Evolutionary conservation across 2,329 filamentous ascomycete genomes (phyloP).

Genomic region (Lanzia echinophila): DNA sequence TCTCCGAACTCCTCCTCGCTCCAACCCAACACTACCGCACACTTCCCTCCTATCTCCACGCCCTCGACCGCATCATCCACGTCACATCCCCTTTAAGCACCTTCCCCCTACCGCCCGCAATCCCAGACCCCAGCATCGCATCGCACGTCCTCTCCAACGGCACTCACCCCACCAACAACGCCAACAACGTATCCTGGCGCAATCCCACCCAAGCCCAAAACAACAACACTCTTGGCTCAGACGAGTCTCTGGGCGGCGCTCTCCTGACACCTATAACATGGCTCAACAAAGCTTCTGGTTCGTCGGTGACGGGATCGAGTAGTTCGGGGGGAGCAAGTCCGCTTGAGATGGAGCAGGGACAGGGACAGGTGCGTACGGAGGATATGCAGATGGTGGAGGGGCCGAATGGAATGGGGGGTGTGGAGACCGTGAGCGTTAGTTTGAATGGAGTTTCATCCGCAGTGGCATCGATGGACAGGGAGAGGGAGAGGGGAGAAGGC

Average conservation of each 20-base stretch:
- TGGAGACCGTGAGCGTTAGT: conserved; percentile 74
- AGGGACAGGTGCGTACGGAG: conserved; percentile 58
- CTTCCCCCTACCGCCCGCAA: conserved; percentile 72
- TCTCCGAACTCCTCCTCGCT: conserved; percentile 75
- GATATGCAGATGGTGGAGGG: conserved; percentile 76
- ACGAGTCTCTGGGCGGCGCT: conserved; percentile 85
- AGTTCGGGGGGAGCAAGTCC: background rate
- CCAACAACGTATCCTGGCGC: conserved; percentile 40
- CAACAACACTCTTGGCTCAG: conserved; percentile 58
- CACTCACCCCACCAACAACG: conserved; percentile 30
- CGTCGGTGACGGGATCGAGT: background rate
- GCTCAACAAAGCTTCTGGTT: conserved; percentile 44
- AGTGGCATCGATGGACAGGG: background rate
- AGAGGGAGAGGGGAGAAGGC: conserved; percentile 15
- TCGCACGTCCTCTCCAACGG: conserved; percentile 52
- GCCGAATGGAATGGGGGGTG: conserved; percentile 68
- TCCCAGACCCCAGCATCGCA: conserved; percentile 51
- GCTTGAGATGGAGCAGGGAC: conserved; percentile 13
- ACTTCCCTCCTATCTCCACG: conserved; percentile 79
- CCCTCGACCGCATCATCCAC: conserved; percentile 81
- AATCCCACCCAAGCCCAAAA: conserved; percentile 36
- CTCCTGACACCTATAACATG: conserved; percentile 91
- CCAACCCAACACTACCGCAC: conserved; percentile 76
- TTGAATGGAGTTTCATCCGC: conserved; percentile 60
- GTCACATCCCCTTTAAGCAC: conserved; percentile 76